These are phyloP conservation scores for Brassica juncea DNA, from an alignment of 345 rosid species.

Conservation along the genomic window DNA sequence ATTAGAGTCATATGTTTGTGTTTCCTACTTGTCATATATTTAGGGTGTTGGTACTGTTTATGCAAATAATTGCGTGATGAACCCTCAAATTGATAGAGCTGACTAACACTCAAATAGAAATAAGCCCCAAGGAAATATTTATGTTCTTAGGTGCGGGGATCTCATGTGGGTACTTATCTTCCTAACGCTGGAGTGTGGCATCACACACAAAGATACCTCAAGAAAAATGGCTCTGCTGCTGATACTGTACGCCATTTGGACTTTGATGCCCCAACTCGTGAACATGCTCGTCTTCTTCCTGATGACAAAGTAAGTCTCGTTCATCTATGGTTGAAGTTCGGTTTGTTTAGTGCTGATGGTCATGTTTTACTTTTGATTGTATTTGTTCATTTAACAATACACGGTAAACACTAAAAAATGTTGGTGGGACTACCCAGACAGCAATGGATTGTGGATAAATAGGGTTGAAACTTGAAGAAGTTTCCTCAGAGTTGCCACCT, in stretches of 20 bases:
- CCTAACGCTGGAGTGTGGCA: slow-evolving; percentile 96
- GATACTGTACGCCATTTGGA: slow-evolving; percentile 88
- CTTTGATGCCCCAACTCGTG: slow-evolving; percentile 99
- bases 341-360: slow-evolving; percentile 20
- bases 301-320: slow-evolving; percentile 75
- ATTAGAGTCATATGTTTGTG: slow-evolving; percentile 17
- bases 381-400: not conserved
- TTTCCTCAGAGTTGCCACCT: not conserved
- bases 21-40: slow-evolving; percentile 16
- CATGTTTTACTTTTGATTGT: not conserved
- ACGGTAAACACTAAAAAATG: not conserved
- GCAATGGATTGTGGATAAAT: no score
- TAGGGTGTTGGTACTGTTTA: slow-evolving; percentile 1
- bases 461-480: not conserved
- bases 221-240: slow-evolving; percentile 55
- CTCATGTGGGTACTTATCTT: slow-evolving; percentile 94
- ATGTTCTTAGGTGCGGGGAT: slow-evolving; percentile 74
- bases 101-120: not conserved
- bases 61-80: not conserved
- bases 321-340: slow-evolving; percentile 16
- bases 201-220: slow-evolving; percentile 83
- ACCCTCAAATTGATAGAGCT: not conserved
- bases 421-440: not conserved
- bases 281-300: slow-evolving; percentile 73
- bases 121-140: not conserved